Percentiles rank a stretch among this genome's conserved stretches.
Conservation (phyloP, 31 red algal genomes). For the Endocladia muricata region DNA sequence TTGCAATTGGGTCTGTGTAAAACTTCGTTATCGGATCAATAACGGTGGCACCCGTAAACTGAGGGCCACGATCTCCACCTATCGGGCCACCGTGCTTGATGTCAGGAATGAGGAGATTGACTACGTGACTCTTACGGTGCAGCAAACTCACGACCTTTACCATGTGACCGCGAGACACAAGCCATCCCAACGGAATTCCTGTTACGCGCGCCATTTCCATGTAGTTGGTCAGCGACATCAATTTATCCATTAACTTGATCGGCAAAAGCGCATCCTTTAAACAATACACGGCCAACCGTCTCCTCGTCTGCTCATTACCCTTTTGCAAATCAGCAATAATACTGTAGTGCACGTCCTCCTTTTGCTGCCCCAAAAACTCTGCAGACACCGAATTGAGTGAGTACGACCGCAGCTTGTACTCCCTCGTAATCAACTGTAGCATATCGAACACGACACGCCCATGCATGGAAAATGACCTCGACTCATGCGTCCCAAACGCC, state of each 20-base stretch:
- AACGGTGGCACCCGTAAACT: constrained; percentile 98
- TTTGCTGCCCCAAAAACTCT: constrained; percentile 97
- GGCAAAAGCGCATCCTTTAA: constrained; percentile 98
- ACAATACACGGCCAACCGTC: constrained; percentile 95
- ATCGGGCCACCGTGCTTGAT: constrained; percentile 23
- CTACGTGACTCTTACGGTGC: constrained; percentile 84
- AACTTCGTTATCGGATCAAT: constrained; percentile 92
- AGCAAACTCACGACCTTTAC: constrained; percentile 97
- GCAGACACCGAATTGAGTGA: constrained; percentile 99
- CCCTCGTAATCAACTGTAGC: constrained; percentile 93
- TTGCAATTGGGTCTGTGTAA: constrained; percentile 95
- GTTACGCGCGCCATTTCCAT: constrained; percentile 99
- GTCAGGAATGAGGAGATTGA: constrained; percentile 88
- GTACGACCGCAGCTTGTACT: constrained; percentile 98
- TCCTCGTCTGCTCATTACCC: constrained; percentile 87
- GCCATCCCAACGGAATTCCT: constrained; percentile 93
- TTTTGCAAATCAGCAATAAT: constrained; percentile 96
- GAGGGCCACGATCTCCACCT: constrained; percentile 55
- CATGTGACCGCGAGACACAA: constrained; percentile 95
- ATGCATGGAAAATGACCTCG: constrained; percentile 83
- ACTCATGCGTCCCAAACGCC: constrained; percentile 95
- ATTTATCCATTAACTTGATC: constrained; percentile 93
- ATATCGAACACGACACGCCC: constrained; percentile 98
- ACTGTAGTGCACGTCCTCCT: constrained; percentile 99
- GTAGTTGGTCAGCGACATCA: constrained; percentile 96